These are phyloP conservation scores for Apiospora hydei DNA, from an alignment of 2,329 filamentous ascomycete species.

Conservation along the genomic window DNA sequence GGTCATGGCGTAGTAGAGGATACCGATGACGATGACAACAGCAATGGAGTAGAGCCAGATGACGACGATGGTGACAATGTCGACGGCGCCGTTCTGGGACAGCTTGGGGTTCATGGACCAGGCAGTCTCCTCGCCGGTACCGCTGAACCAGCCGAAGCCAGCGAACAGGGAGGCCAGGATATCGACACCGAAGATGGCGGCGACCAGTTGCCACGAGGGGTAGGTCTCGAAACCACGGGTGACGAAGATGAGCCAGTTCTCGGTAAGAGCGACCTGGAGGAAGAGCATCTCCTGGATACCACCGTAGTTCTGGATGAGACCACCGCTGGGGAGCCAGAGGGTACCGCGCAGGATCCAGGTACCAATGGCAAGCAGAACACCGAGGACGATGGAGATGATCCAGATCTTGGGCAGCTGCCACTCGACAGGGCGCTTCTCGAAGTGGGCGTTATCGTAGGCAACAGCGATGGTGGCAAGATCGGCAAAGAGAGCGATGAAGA, in stretches of 20 bases:
- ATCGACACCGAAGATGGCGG: slow-evolving; percentile 73
- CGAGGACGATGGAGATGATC: slow-evolving; percentile 72
- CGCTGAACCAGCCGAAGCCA: slow-evolving; percentile 73
- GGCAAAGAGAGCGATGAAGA: slow-evolving; percentile 77
- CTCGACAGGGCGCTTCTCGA: slow-evolving; percentile 72
- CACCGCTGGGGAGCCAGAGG: slow-evolving; percentile 70
- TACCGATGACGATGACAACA: slow-evolving; percentile 59
- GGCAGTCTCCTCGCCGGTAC: slow-evolving; percentile 52
- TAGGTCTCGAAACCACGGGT: slow-evolving; percentile 74
- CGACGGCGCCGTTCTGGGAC: slow-evolving; percentile 58
- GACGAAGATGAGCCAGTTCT: slow-evolving; percentile 82
- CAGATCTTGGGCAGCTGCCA: slow-evolving; percentile 80
- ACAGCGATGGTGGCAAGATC: slow-evolving; percentile 77
- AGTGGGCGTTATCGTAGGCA: slow-evolving; percentile 77
- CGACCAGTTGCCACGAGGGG: slow-evolving; percentile 74
- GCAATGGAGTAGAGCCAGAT: slow-evolving; percentile 61
- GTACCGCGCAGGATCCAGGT: slow-evolving; percentile 74
- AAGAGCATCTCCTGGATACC: slow-evolving; percentile 78
- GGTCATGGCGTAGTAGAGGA: slow-evolving; percentile 57
- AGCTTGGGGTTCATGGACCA: slow-evolving; percentile 40
- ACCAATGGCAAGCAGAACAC: slow-evolving; percentile 67
- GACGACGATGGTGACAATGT: slow-evolving; percentile 62
- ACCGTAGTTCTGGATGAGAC: slow-evolving; percentile 77
- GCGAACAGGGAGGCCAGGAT: slow-evolving; percentile 73
- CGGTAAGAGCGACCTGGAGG: slow-evolving; percentile 74